Conservation (phyloP, 768 basidiomycete genomes). For the Suillus sp. region DNA sequence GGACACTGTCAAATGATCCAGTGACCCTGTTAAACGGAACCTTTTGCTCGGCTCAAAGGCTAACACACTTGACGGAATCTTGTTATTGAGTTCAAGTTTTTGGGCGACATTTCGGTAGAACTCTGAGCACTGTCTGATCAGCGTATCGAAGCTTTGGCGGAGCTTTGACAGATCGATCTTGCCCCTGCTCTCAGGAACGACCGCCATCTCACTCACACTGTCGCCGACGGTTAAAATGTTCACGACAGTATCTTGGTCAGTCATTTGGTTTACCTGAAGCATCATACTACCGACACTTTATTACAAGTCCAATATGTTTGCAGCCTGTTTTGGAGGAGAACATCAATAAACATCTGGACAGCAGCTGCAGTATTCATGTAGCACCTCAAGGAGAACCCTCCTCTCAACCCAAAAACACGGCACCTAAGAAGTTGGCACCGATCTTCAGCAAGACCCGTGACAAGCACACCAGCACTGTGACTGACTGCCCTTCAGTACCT, state of each 20-base stretch:
- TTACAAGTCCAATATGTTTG: conserved; percentile 51
- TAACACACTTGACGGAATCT: neutral
- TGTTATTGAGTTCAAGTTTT: neutral
- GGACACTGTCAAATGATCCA: neutral
- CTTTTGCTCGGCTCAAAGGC: neutral
- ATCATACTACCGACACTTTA: neutral
- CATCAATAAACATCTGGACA: conserved; percentile 59
- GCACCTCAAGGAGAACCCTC: conserved; percentile 17
- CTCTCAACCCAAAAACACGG: conserved; percentile 18
- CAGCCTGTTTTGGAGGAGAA: conserved; percentile 38
- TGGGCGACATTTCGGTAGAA: neutral
- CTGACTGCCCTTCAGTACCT: conserved; percentile 10
- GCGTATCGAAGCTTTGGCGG: neutral
- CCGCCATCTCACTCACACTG: neutral
- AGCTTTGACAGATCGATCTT: neutral
- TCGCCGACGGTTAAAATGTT: conserved; percentile 10
- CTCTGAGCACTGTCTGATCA: neutral
- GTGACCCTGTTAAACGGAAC: neutral
- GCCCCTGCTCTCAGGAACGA: neutral
- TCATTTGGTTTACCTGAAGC: conserved; percentile 10
- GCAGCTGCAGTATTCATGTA: conserved; percentile 37
- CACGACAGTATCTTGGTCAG: conserved; percentile 28
- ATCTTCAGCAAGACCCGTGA: conserved; percentile 39
- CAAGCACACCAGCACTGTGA: conserved; percentile 17
- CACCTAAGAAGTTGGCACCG: conserved; percentile 39